phyloP scores from a whole-genome alignment of 768 basidiomycete genomes.

The Exsudoporus frostii region DNA sequence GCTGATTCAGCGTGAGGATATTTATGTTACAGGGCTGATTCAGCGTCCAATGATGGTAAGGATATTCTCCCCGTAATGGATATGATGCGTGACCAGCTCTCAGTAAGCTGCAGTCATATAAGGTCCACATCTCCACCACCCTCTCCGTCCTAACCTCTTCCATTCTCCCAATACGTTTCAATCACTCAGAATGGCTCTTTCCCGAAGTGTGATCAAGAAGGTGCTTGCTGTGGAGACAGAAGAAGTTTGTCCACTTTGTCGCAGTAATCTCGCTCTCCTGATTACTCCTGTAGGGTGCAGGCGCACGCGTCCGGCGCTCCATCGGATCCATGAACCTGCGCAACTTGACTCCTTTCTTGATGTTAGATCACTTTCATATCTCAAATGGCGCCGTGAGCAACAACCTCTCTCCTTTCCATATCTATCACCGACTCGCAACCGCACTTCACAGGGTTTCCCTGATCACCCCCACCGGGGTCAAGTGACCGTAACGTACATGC shows the following conservation, averaged over 20 bases:
- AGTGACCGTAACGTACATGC: slow-evolving; percentile 86
- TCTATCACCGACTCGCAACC: background rate
- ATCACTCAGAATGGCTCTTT: slow-evolving; percentile 34
- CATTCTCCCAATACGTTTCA: background rate
- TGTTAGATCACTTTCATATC: slow-evolving; percentile 83
- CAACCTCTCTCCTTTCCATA: background rate
- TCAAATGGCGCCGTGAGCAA: slow-evolving; percentile 60
- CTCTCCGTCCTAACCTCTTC: background rate
- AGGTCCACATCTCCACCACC: background rate
- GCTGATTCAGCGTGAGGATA: slow-evolving; percentile 6
- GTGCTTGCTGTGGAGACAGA: slow-evolving; percentile 74
- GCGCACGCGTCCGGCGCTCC: slow-evolving; percentile 79
- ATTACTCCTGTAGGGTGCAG: slow-evolving; percentile 54
- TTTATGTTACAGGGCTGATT: no score
- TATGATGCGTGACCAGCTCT: no score
- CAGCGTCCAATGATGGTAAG: background rate
- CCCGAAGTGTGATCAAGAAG: slow-evolving; percentile 71
- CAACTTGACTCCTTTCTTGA: slow-evolving; percentile 87
- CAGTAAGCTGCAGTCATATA: background rate
- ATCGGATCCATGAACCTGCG: slow-evolving; percentile 74
- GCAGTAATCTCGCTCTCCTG: background rate
- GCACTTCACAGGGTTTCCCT: slow-evolving; percentile 65
- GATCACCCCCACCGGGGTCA: slow-evolving; percentile 94
- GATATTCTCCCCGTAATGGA: background rate
- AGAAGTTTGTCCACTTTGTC: slow-evolving; percentile 45